Percentiles rank a stretch among this genome's conserved stretches.
Evolutionary conservation across 352 stramenopile species (phyloP).

Genomic region (Globisporangium okanoganense): DNA sequence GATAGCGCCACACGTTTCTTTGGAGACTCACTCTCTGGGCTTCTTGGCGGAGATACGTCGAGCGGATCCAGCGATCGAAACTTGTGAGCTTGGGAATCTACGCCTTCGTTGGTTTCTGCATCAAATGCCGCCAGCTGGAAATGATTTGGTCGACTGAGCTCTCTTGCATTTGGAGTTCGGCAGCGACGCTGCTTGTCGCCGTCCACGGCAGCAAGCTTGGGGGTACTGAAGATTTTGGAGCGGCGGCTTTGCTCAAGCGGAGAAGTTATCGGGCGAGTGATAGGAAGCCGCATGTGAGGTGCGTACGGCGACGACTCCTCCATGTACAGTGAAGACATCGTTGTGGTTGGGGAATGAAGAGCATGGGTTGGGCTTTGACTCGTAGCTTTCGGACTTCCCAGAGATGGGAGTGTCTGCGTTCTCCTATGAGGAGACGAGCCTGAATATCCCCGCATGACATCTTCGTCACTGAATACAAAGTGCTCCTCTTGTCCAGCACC

Average conservation of each 20-base stretch:
- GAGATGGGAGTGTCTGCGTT: conserved; percentile 29
- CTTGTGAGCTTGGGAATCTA: neutral
- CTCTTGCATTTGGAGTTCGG: conserved; percentile 42
- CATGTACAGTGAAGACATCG: conserved; percentile 54
- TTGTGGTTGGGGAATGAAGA: conserved; percentile 49
- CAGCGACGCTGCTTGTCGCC: conserved; percentile 44
- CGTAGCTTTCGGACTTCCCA: conserved; percentile 15
- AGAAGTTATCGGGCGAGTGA: conserved; percentile 40
- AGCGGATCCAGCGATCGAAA: conserved; percentile 25
- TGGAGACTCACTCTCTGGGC: conserved; percentile 15
- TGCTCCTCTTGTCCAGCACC: conserved; percentile 1
- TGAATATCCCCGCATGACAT: neutral
- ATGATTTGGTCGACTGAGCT: conserved; percentile 1
- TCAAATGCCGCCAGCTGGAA: conserved; percentile 3
- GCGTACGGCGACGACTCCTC: conserved; percentile 51
- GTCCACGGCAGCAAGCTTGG: conserved; percentile 49
- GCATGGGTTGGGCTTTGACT: conserved; percentile 19
- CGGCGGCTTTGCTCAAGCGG: conserved; percentile 40
- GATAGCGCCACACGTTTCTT: conserved; percentile 40
- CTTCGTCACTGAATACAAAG: conserved; percentile 7
- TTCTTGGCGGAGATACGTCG: conserved; percentile 30
- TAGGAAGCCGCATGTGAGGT: conserved; percentile 30
- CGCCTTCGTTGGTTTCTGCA: neutral
- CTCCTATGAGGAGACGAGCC: conserved; percentile 6
- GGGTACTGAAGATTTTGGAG: conserved; percentile 58